Evolutionary conservation across 1,139 yeast genomes (phyloP), one percentile per base, ranked within the genome.

Genomic region (Blastobotrys raffinosifermentans): DNA sequence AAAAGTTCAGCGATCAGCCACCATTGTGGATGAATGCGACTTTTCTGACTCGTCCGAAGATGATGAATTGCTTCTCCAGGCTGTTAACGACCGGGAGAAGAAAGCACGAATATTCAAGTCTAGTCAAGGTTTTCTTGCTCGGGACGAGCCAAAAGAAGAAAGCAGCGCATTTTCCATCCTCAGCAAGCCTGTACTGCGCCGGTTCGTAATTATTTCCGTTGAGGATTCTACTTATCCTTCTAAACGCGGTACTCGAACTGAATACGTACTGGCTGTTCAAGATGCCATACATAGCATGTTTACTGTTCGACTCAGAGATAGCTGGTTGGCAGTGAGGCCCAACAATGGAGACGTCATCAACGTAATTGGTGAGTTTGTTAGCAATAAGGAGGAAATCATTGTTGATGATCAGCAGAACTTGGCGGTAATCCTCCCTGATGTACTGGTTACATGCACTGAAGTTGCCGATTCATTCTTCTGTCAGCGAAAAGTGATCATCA

Each of bases 391-490:
- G n/a, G 37, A 35, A 4, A 38, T 53, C 9, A 71, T 83, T 3
- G 85, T 82, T 44, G 59, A 64, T 26, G 75, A 75, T 43, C 61
- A 70, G 20, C 72, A 70, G 32, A 78, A 82, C 49, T 57, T 87
- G 18, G 59, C 89, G 25, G 71, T 91, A 17, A 72, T 93, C 71
- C 76, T 84, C 49, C 98, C 98, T 0, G 98, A 91, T 55, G 63
- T 75, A 2, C 63, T 91, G 10, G 65, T 91, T 1, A 75, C 96
- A 0, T 87, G 95, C 3, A 91, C 98, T 0, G 67, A 80, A 3
- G 74, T 87, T 1, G 80, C 96, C 0, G 84, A 80, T 37, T 82
- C 91, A 3, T 63, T 85, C 26, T 68, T 66, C 17, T 91, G 98
- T 53, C 67, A 77, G 19, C 64, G 98, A 38, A 75, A 79, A 46